Percentiles rank a stretch among this genome's conserved stretches.
phyloP scores from a whole-genome alignment of 768 basidiomycete genomes.

The Leucosporidium creatinivorum region DNA sequence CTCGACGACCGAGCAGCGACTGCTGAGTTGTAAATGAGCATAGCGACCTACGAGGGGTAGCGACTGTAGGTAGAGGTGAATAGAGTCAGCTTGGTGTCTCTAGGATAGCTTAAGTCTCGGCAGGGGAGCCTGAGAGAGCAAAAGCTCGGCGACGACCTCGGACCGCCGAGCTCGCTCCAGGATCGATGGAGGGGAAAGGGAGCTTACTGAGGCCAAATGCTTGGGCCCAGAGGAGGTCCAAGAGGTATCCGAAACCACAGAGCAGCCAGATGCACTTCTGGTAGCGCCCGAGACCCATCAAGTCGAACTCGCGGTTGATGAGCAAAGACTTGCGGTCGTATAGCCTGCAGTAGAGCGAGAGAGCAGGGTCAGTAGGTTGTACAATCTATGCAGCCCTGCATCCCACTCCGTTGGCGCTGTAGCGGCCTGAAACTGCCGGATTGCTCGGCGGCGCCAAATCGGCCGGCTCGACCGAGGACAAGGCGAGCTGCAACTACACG shows the following conservation, averaged over 20 bases:
- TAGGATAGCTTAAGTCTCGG: too few species aligned
- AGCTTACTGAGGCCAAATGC: slow-evolving; percentile 31
- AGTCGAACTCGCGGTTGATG: slow-evolving; percentile 41
- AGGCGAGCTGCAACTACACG: too few species aligned
- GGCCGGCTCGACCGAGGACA: too few species aligned
- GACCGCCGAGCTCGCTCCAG: slow-evolving; percentile 13
- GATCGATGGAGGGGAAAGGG: not conserved
- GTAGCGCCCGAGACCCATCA: slow-evolving; percentile 41
- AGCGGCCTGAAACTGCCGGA: too few species aligned
- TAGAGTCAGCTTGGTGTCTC: too few species aligned
- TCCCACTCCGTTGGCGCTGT: too few species aligned
- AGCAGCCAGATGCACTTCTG: slow-evolving; percentile 33
- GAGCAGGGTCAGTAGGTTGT: too few species aligned
- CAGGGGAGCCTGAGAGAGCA: too few species aligned
- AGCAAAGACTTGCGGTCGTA: slow-evolving; percentile 1
- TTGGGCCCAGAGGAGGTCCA: slow-evolving; percentile 42
- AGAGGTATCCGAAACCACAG: slow-evolving; percentile 43
- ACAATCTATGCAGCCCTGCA: too few species aligned
- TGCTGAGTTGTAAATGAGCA: too few species aligned
- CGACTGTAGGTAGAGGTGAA: not conserved
- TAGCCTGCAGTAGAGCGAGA: not conserved
- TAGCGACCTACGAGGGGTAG: not conserved
- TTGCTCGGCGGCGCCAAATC: too few species aligned
- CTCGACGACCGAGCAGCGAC: too few species aligned
- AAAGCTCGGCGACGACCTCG: not conserved